A percentile compares a stretch with the other conserved stretches of the same genome.
Conservation (phyloP, 345 rosid genomes). For the Gossypium arboreum region DNA sequence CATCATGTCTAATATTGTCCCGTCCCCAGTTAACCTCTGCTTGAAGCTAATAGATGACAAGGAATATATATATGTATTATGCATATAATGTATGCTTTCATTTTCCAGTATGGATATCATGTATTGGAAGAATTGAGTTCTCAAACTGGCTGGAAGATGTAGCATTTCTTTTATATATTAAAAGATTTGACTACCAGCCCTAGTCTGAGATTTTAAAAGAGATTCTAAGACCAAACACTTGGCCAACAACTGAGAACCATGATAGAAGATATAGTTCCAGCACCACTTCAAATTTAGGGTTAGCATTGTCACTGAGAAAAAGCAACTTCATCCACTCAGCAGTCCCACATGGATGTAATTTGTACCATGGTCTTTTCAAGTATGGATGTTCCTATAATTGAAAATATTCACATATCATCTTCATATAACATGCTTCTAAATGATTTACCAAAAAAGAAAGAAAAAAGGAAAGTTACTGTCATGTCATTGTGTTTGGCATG, state of each 20-base stretch:
- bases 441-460: too few relatives aligned
- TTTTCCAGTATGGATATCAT: too few relatives aligned
- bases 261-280: conserved; percentile 55
- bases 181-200: not conserved
- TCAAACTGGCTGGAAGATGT: not conserved
- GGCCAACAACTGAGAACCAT: conserved; percentile 89
- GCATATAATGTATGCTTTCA: too few relatives aligned
- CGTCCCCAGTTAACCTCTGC: too few relatives aligned
- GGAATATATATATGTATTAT: too few relatives aligned
- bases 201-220: conserved; percentile 44
- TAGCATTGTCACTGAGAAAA: conserved; percentile 32
- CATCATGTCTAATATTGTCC: too few relatives aligned
- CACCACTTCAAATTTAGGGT: conserved; percentile 19
- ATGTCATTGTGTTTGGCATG: too few relatives aligned
- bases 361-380: conserved; percentile 82
- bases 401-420: not conserved
- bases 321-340: conserved; percentile 79
- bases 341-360: conserved; percentile 92
- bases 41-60: too few relatives aligned
- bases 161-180: not conserved
- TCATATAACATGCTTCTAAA: not conserved
- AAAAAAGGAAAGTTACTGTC: too few relatives aligned
- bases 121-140: conserved; percentile 2
- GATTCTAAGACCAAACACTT: conserved; percentile 58
- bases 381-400: conserved; percentile 77